These are phyloP conservation scores for Nitzschia palea DNA, from an alignment of 108 stramenopile genomes.

Conservation along the genomic window DNA sequence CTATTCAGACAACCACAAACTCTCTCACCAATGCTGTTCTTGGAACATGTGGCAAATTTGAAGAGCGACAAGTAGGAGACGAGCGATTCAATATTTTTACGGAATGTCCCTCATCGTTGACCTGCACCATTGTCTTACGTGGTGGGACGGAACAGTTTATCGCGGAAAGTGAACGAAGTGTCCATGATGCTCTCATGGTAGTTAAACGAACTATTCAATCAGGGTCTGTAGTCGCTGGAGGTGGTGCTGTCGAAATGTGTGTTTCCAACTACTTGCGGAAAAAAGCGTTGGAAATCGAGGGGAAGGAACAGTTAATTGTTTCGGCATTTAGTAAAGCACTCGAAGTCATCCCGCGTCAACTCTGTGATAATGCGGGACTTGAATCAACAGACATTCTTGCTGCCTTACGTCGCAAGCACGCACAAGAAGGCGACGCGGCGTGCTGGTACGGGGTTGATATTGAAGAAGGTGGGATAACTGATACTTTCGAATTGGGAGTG, in stretches of 20 bases:
- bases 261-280: slow-evolving; percentile 78
- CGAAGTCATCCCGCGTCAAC: slow-evolving; percentile 96
- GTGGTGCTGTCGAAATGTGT: slow-evolving; percentile 98
- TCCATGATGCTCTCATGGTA: slow-evolving; percentile 98
- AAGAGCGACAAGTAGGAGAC: slow-evolving; percentile 96
- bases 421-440: slow-evolving; percentile 66
- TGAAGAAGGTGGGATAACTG: slow-evolving; percentile 89
- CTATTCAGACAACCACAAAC: slow-evolving; percentile 90
- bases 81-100: slow-evolving; percentile 98
- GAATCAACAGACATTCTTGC: slow-evolving; percentile 97
- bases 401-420: slow-evolving; percentile 91
- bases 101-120: slow-evolving; percentile 88
- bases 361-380: slow-evolving; percentile 98
- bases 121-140: slow-evolving; percentile 95
- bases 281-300: slow-evolving; percentile 88
- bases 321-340: slow-evolving; percentile 91
- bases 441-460: slow-evolving; percentile 98
- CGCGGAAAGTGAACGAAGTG: slow-evolving; percentile 95
- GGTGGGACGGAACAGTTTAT: slow-evolving; percentile 99
- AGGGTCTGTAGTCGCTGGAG: slow-evolving; percentile 93
- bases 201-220: slow-evolving; percentile 92
- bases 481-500: slow-evolving; percentile 93
- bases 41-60: slow-evolving; percentile 93
- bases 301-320: slow-evolving; percentile 97
- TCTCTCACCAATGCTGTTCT: slow-evolving; percentile 72